These are phyloP conservation scores for Clavaria fumosa DNA, from an alignment of 768 basidiomycete genomes.

Conservation along the genomic window DNA sequence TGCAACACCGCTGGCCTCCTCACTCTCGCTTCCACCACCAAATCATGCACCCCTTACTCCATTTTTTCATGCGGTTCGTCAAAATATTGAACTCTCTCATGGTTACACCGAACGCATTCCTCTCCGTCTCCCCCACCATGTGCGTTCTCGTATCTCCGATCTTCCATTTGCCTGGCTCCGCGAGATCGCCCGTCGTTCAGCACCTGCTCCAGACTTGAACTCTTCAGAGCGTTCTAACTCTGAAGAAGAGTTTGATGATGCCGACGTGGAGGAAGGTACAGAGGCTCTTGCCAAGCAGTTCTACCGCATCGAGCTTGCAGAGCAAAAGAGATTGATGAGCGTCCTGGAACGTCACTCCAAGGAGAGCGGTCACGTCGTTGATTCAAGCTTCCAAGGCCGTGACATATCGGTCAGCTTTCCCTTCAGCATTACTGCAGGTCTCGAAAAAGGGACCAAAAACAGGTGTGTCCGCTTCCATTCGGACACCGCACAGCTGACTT, in stretches of 20 bases:
- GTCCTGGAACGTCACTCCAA: constrained; percentile 83
- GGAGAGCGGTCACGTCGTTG: constrained; percentile 26
- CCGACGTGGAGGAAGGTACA: constrained; percentile 47
- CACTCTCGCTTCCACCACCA: constrained; percentile 22
- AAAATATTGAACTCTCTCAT: constrained; percentile 67
- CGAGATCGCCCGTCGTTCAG: constrained; percentile 47
- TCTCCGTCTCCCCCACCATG: constrained; percentile 35
- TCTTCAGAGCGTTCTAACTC: constrained; percentile 18
- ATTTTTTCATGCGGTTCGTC: constrained; percentile 89
- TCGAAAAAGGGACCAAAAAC: constrained; percentile 92
- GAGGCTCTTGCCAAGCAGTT: constrained; percentile 86
- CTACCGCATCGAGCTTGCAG: constrained; percentile 81
- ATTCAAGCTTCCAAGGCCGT: constrained; percentile 1
- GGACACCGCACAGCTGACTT: neutral
- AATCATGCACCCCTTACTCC: no score
- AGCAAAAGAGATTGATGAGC: constrained; percentile 76
- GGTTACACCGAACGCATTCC: constrained; percentile 73
- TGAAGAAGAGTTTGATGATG: constrained; percentile 16
- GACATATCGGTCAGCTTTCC: constrained; percentile 46
- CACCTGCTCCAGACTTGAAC: constrained; percentile 12
- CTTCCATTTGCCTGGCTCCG: constrained; percentile 71
- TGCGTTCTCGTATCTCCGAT: constrained; percentile 46
- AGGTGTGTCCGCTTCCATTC: constrained; percentile 29
- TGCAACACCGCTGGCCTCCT: neutral
- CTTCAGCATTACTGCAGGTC: constrained; percentile 87